Base-by-base conservation (phyloP, 2,329 filamentous ascomycete species). In the Paracoccidioides lutzii region DNA sequence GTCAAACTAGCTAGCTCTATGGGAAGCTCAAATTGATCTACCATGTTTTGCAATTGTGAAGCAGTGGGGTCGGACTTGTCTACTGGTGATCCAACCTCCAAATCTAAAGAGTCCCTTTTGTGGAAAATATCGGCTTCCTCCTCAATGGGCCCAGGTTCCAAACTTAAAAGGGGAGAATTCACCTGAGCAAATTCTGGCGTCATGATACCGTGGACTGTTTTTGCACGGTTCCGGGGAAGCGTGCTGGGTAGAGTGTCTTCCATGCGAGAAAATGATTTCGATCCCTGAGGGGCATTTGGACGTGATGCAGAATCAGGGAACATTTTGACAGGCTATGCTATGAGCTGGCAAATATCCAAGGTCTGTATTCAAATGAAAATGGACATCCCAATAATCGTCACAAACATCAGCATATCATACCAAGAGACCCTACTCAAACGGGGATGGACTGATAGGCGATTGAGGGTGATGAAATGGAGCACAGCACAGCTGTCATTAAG, bases 1-100 rank as follows among this genome's bases (percentile, higher is more conserved):
- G 87, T 89, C 67, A 96, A 75, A 69, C 88, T 93, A 57, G 93
- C 80, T 57, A 98, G 81, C 77, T 98, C 93, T 65, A 96, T 93
- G 12, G 93, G 93, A 44, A 98, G 81, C 65, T 95, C 88, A 60
- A 93, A 84, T 56, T 88, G 84, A 59, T 88, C 80, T 3, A 86
- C 75, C 10, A 76, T 56, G 54, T 66, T 66, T 14, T 65, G 62
- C 15, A 69, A 67, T 7, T 41, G 50, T 10, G 4, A 71, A 45
- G 8, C 14, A 14, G 30, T 58, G 32, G 69, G 63, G 54, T 80
- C 43, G 7, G 43, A 8, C 14, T 49, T 58, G 50, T 57, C 52
- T 5, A 44, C 32, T 42, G 42, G 44, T 9, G 33, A 30, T n/a
- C 48, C 52, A 40, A 30, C 35, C 37, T 30, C 51, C 30, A 42